Base-by-base conservation (phyloP, 306 rosid genomes). In the Trifolium fragiferum region DNA sequence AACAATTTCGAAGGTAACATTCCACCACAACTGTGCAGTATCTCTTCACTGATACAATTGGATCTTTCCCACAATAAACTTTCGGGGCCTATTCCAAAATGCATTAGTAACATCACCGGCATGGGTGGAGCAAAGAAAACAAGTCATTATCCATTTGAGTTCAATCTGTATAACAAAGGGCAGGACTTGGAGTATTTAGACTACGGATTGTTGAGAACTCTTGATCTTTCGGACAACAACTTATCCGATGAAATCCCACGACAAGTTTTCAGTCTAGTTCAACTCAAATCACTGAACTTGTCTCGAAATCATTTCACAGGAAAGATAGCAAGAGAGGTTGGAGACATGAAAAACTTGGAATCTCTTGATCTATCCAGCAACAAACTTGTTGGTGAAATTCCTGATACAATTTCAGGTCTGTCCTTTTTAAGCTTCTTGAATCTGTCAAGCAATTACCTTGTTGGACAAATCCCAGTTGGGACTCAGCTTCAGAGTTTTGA, bases 361-460 rank as follows among this genome's bases (percentile, higher is more conserved):
- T 68, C 73, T 41, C 73, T 80, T 51, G 76, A 80, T 51, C 67
- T 80, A 3, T 68, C 80, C 5, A 32, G 14, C 11, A 80, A 80
- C 14, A 8, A 38, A 10, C 61, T 80, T 38, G 4, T 0, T 6
- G 73, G 68, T 5, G 68, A 69, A 68, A 80, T 80, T 50, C 84
- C 80, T 18, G 8, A 0, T 0, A 60, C 58, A 70, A 82, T 80
- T 6, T 37, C 80, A 5, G 33, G 0, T 7, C 10, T 81, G 10
- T 64, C 72, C 19, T 81, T 85, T 30, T 55, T 82, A 9, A 25
- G 27, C 10, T 59, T 63, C n/a, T 41, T 85, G 14, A 80, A 82
- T 63, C 13, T 82, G 4, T 82, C 86, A 46, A 59, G 77, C 76
- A 85, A 85, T n/a, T 7, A 59, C 49, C 74, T 85, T 9, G 43